These are phyloP conservation scores for Cutaneotrichosporon cyanovorans DNA, from an alignment of 1,284 basidiomycete genomes.

Conservation along the genomic window DNA sequence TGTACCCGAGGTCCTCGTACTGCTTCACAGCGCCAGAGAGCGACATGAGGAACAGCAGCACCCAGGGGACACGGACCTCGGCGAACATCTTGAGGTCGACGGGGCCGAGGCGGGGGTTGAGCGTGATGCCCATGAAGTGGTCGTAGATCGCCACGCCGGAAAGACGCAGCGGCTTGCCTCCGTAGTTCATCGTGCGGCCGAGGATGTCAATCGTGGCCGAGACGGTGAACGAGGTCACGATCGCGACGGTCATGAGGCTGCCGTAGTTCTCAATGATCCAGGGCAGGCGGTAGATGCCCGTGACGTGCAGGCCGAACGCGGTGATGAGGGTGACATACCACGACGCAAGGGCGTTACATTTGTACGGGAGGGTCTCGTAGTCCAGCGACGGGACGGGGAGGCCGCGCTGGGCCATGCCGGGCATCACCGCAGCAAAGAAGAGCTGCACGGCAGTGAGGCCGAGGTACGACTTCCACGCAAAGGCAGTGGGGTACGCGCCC, in stretches of 20 bases:
- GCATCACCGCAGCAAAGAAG: conserved; percentile 79
- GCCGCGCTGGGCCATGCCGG: conserved; percentile 74
- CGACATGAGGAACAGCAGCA: conserved; percentile 86
- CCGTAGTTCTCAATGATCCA: conserved; percentile 97
- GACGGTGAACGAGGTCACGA: conserved; percentile 80
- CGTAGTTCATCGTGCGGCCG: conserved; percentile 55
- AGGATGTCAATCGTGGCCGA: conserved; percentile 72
- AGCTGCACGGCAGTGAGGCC: conserved; percentile 87
- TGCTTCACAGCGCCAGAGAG: conserved; percentile 93
- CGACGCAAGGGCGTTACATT: conserved; percentile 87
- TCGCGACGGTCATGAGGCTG: conserved; percentile 89
- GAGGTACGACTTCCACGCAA: conserved; percentile 82
- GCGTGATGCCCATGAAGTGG: conserved; percentile 88
- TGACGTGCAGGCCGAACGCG: conserved; percentile 68
- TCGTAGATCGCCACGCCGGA: conserved; percentile 90
- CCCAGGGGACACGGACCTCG: conserved; percentile 96
- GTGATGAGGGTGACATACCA: conserved; percentile 80
- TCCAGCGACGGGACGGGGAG: conserved; percentile 84
- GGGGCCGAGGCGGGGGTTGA: conserved; percentile 89
- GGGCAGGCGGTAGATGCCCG: conserved; percentile 79
- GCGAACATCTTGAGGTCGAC: conserved; percentile 99
- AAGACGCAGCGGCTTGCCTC: conserved; percentile 81
- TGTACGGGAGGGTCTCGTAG: conserved; percentile 90
- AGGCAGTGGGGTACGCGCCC: conserved; percentile 84
- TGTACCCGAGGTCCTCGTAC: conserved; percentile 83